A percentile compares a stretch with the other conserved stretches of the same genome.
phyloP scores from a whole-genome alignment of 2,329 filamentous ascomycete genomes.

The Lasiodiplodia sp. region DNA sequence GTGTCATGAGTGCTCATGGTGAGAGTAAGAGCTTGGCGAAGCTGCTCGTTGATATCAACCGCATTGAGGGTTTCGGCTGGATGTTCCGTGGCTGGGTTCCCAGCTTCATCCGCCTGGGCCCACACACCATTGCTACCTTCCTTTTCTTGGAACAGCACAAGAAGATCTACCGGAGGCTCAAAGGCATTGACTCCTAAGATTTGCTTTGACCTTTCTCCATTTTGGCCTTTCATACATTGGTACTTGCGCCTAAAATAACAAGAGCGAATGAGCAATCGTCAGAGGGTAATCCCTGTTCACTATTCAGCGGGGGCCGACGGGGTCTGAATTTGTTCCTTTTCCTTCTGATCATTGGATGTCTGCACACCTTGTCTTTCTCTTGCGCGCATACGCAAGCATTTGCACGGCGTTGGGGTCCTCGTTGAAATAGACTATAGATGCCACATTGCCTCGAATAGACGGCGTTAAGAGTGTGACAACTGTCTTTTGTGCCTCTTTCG shows the following conservation, averaged over 20 bases:
- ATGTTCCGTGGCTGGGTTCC: conserved; percentile 92
- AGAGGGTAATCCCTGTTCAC: background rate
- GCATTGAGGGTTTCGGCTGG: conserved; percentile 76
- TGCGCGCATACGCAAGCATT: conserved; percentile 20
- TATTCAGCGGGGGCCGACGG: background rate
- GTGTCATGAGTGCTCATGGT: conserved; percentile 75
- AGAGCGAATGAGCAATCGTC: conserved; percentile 8
- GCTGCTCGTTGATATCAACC: conserved; percentile 72
- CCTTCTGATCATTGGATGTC: conserved; percentile 2
- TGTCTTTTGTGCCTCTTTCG: background rate
- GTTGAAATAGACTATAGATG: conserved; percentile 22
- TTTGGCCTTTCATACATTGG: background rate
- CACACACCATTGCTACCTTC: conserved; percentile 87
- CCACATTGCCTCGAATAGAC: conserved; percentile 17
- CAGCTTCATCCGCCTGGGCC: conserved; percentile 71
- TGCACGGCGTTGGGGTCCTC: conserved; percentile 28
- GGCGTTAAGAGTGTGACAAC: background rate
- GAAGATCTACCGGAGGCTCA: conserved; percentile 65
- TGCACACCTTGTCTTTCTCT: background rate
- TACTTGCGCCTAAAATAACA: background rate
- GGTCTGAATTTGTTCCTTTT: background rate
- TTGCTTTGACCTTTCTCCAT: background rate
- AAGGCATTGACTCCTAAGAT: conserved; percentile 10
- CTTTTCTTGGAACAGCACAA: conserved; percentile 88
- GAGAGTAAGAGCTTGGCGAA: conserved; percentile 62